phyloP scores from a whole-genome alignment of 371 early-diverging fungal genomes.

The Quaeritorhiza haematococci region DNA sequence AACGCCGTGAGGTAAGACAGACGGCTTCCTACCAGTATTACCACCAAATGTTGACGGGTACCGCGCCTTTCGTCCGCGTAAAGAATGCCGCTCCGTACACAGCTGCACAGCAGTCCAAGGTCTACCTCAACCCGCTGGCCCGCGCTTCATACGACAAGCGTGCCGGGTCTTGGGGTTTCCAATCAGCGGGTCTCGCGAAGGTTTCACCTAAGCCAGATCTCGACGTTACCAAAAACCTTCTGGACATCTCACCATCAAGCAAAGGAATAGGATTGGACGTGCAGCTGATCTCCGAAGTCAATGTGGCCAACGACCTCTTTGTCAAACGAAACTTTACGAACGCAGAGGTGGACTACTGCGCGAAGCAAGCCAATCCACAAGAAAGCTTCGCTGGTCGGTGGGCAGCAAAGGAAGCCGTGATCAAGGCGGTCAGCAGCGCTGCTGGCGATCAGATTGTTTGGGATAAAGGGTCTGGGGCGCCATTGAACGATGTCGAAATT shows the following conservation, averaged over 20 bases:
- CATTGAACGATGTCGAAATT: conserved; percentile 88
- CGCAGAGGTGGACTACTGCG: conserved; percentile 78
- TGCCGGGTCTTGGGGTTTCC: conserved; percentile 72
- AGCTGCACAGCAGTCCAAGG: conserved; percentile 74
- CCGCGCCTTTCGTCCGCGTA: conserved; percentile 79
- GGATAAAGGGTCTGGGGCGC: conserved; percentile 80
- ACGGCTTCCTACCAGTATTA: conserved; percentile 84
- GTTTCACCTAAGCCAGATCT: conserved; percentile 41
- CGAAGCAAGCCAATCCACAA: conserved; percentile 58
- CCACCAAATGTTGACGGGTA: conserved; percentile 85
- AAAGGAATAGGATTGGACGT: conserved; percentile 85
- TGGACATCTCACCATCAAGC: conserved; percentile 48
- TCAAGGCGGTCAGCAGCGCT: conserved; percentile 83
- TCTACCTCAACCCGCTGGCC: conserved; percentile 88
- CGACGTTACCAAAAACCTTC: conserved; percentile 56
- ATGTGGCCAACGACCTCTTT: conserved; percentile 77
- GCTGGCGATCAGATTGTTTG: conserved; percentile 56
- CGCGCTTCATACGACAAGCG: conserved; percentile 76
- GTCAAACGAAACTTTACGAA: conserved; percentile 87
- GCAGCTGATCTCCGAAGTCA: conserved; percentile 77
- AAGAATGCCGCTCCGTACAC: conserved; percentile 88
- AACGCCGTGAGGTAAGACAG: conserved; percentile 69
- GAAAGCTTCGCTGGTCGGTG: conserved; percentile 90
- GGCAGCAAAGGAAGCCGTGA: conserved; percentile 95
- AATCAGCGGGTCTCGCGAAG: conserved; percentile 12